These are phyloP conservation scores for Boletus sensibilis DNA, from an alignment of 768 basidiomycete species.

Conservation along the genomic window DNA sequence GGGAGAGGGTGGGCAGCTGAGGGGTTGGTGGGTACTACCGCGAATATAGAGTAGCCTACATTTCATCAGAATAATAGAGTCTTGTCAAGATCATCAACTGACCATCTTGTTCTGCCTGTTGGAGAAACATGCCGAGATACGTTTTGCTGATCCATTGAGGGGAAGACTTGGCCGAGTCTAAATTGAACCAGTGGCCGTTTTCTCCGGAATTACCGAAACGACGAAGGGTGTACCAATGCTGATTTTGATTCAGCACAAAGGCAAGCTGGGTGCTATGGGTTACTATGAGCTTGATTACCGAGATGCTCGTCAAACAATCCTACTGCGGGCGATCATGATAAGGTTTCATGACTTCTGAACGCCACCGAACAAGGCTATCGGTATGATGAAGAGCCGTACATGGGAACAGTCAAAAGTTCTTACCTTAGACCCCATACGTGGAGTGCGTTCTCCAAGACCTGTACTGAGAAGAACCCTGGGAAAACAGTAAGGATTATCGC, in stretches of 20 bases:
- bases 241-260: slow-evolving; percentile 82
- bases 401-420: slow-evolving; percentile 15
- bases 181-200: slow-evolving; percentile 82
- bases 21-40: slow-evolving; percentile 62
- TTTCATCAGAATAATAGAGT: slow-evolving; percentile 7
- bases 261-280: slow-evolving; percentile 68
- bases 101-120: slow-evolving; percentile 87
- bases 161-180: slow-evolving; percentile 67
- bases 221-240: slow-evolving; percentile 89
- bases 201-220: slow-evolving; percentile 62
- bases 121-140: slow-evolving; percentile 82
- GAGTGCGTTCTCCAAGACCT: slow-evolving; percentile 82
- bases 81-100: slow-evolving; percentile 15
- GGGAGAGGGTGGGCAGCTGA: slow-evolving; percentile 51
- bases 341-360: slow-evolving; percentile 75
- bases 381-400: slow-evolving; percentile 4
- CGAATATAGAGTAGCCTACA: slow-evolving; percentile 80
- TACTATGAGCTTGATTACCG: slow-evolving; percentile 7
- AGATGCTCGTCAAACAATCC: slow-evolving; percentile 18
- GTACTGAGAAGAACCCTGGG: slow-evolving; percentile 87
- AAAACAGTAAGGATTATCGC: not conserved
- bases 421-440: slow-evolving; percentile 83
- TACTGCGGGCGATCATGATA: slow-evolving; percentile 80
- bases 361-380: slow-evolving; percentile 72
- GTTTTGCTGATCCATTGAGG: slow-evolving; percentile 85